phyloP scores from a whole-genome alignment of 1,284 basidiomycete genomes.

The Trichosporon asahii region DNA sequence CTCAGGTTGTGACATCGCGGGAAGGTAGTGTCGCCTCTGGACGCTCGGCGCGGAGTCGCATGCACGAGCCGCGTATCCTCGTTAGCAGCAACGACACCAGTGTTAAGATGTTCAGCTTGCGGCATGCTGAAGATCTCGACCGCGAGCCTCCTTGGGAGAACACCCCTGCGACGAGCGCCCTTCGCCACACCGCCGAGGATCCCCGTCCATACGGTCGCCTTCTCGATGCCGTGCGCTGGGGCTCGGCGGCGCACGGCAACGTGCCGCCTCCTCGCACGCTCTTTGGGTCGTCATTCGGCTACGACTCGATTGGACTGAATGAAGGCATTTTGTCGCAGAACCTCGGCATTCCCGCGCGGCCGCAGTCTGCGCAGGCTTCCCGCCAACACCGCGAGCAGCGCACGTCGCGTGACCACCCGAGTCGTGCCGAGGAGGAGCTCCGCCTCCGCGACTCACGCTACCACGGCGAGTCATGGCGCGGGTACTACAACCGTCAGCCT shows the following conservation, averaged over 20 bases:
- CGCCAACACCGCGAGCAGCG: slow-evolving; percentile 1
- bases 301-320: slow-evolving; percentile 22
- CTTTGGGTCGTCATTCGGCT: slow-evolving; percentile 16
- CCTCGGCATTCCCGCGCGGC: not conserved
- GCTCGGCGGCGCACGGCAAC: not conserved
- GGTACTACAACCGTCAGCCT: slow-evolving; percentile 21
- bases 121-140: slow-evolving; percentile 6
- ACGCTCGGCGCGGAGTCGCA: not conserved
- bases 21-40: slow-evolving; percentile 6
- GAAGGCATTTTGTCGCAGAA: slow-evolving; percentile 20
- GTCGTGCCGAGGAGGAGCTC: slow-evolving; percentile 12
- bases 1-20: slow-evolving; percentile 34
- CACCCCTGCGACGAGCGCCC: slow-evolving; percentile 15
- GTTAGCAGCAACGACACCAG: slow-evolving; percentile 51
- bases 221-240: not conserved
- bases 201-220: slow-evolving; percentile 10
- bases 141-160: not conserved
- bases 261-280: slow-evolving; percentile 15
- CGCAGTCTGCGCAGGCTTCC: not conserved
- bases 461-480: slow-evolving; percentile 19
- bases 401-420: not conserved
- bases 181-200: slow-evolving; percentile 19
- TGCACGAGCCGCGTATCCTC: slow-evolving; percentile 47
- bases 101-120: slow-evolving; percentile 47
- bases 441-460: slow-evolving; percentile 19